Evolutionary conservation across 2,329 filamentous ascomycete species (phyloP).

Genomic region (Ophiostoma fasciatum): DNA sequence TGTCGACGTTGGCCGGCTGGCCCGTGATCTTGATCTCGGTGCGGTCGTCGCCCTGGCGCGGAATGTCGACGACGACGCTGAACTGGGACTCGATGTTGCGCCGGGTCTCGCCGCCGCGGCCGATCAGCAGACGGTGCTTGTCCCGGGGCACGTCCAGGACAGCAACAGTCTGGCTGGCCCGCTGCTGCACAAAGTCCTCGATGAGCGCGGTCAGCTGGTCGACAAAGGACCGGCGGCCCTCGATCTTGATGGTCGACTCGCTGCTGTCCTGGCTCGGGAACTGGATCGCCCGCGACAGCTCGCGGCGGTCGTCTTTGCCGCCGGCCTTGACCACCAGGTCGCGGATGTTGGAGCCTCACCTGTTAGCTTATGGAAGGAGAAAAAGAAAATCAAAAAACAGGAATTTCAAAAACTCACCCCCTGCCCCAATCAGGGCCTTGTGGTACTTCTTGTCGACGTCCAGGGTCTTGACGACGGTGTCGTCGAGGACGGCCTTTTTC

Average conservation of each 20-base stretch:
- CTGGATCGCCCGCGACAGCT: conserved; percentile 77
- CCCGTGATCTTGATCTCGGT: conserved; percentile 80
- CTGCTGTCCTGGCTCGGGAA: conserved; percentile 83
- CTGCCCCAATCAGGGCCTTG: conserved; percentile 72
- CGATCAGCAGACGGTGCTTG: conserved; percentile 84
- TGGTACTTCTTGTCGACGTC: conserved; percentile 94
- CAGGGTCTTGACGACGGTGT: conserved; percentile 70
- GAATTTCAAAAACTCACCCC: conserved; percentile 45
- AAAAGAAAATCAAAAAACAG: background rate
- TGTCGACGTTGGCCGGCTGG: conserved; percentile 60
- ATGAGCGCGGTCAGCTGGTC: conserved; percentile 80
- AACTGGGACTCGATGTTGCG: conserved; percentile 76
- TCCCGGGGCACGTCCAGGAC: conserved; percentile 70
- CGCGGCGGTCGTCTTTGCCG: conserved; percentile 72
- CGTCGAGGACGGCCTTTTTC: conserved; percentile 75
- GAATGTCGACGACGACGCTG: conserved; percentile 76
- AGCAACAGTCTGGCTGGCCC: conserved; percentile 68
- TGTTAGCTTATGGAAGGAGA: background rate
- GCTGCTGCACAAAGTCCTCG: conserved; percentile 64
- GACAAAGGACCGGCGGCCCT: conserved; percentile 71
- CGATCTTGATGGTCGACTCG: conserved; percentile 72
- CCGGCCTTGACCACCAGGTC: conserved; percentile 79
- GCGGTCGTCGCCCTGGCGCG: conserved; percentile 70
- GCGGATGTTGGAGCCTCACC: conserved; percentile 62
- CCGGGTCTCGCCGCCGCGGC: conserved; percentile 77